Base-by-base conservation (phyloP, 768 basidiomycete genomes). In the Russula sp. region DNA sequence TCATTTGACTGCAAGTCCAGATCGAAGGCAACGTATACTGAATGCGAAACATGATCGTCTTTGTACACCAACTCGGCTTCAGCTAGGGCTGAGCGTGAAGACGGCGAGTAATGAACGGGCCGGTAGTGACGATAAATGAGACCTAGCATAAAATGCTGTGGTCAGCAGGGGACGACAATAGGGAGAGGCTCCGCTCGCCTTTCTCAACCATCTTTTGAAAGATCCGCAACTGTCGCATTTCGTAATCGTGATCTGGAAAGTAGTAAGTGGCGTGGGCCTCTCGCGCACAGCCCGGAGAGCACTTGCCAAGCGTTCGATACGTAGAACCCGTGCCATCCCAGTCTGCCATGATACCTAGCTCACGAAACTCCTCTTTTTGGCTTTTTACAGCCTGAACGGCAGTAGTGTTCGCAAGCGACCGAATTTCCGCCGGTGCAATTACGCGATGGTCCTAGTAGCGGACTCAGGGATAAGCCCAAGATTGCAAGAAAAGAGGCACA, bases 101-200 rank as follows among this genome's bases (percentile, higher is more conserved):
- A 96, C 3, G 96, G 96, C 0, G 96, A 98, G 73, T 92, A 98
- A 72, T 97, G 85, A 6, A 95, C 92, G 0, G 96, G 96, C 34
- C 94, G 86, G 68, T 91, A 86, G 64, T 89, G 86, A 59, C 92
- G 81, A 68, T 89, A 91, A 62, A 98, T 89, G 22, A 94, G 79
- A 48, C 88, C 92, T 67, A 37, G 18, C 89, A 64, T 1, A 44
- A n/a, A 5, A 34, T 58, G n/a, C 3, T 14, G 42, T 20, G 4
- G 34, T 58, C 20, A 55, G 37, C 16, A 20, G 18, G n/a, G 14
- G 22, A 6, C 4, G n/a, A 44, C 20, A 39, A 27, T 4, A 27
- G 4, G 11, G 27, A 57, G 58, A 18, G 20, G 52, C 31, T 22
- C 27, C 34, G 56, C 71, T 57, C 61, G 87, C 94, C 91, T 73